Percentiles rank a stretch among this genome's conserved stretches.
These are phyloP conservation scores for Talaromyces nanjingensis DNA, from an alignment of 495 filamentous ascomycete species.

Conservation along the genomic window DNA sequence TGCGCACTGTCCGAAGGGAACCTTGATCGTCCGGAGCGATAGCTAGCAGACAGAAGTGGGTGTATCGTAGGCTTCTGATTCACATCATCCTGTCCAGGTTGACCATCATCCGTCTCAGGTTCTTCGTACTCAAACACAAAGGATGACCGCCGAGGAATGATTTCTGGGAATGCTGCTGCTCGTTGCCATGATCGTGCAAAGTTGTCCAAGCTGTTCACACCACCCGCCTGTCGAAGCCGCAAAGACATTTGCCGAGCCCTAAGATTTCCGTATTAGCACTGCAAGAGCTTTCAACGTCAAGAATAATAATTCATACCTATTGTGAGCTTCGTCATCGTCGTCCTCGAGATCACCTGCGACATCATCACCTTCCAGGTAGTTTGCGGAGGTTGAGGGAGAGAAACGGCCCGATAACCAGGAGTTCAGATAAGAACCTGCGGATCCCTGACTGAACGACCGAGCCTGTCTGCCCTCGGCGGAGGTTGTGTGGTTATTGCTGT, in stretches of 20 bases:
- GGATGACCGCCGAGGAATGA: slow-evolving; percentile 66
- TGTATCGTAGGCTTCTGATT: background rate
- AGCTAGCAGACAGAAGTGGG: background rate
- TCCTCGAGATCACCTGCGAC: slow-evolving; percentile 8
- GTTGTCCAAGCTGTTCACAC: slow-evolving; percentile 88
- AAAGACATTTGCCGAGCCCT: slow-evolving; percentile 63
- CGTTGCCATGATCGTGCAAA: slow-evolving; percentile 93
- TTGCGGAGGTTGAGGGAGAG: slow-evolving; percentile 14
- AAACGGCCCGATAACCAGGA: slow-evolving; percentile 28
- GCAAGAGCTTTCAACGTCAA: background rate
- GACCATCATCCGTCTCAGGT: background rate
- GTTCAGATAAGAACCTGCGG: slow-evolving; percentile 25
- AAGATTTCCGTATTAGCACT: background rate
- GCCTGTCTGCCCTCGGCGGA: slow-evolving; percentile 18
- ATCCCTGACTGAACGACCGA: slow-evolving; percentile 23
- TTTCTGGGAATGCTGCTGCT: slow-evolving; percentile 81
- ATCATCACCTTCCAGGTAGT: slow-evolving; percentile 12
- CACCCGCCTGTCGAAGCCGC: slow-evolving; percentile 73
- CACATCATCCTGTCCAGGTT: background rate
- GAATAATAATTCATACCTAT: background rate
- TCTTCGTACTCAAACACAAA: slow-evolving; percentile 52
- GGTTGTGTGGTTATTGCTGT: background rate
- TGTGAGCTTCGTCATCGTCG: background rate
- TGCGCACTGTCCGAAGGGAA: slow-evolving; percentile 1
- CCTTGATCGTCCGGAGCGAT: background rate